phyloP scores from a whole-genome alignment of 345 rosid genomes.

The Clarkia xantiana region DNA sequence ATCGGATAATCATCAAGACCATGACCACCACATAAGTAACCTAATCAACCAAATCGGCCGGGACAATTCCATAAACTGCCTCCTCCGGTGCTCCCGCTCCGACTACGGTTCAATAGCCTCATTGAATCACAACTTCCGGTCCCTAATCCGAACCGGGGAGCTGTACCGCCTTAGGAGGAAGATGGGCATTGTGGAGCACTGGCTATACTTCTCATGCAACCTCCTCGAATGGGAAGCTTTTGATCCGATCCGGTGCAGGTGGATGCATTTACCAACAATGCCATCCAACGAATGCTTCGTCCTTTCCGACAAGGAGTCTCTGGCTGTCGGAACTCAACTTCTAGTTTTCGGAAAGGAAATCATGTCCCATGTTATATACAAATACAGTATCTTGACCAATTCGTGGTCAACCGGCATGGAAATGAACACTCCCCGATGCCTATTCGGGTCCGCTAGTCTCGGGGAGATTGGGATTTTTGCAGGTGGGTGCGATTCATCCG shows the following conservation, averaged over 20 bases:
- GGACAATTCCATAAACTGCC: constrained; percentile 49
- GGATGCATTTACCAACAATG: constrained; percentile 67
- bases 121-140: constrained; percentile 24
- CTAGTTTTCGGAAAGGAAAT: constrained; percentile 56
- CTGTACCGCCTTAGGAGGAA: constrained; percentile 33
- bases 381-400: constrained; percentile 36
- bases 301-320: constrained; percentile 48
- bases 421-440: constrained; percentile 53
- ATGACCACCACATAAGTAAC: constrained; percentile 20
- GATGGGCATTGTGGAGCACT: constrained; percentile 42
- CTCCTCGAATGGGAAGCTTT: constrained; percentile 67
- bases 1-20: constrained; percentile 6
- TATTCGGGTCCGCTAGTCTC: constrained; percentile 61
- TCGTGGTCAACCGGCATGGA: constrained; percentile 33
- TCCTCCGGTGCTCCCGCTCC: constrained; percentile 48
- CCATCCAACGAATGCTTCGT: constrained; percentile 32
- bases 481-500: constrained; percentile 55
- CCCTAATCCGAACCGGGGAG: constrained; percentile 33
- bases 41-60: constrained; percentile 48
- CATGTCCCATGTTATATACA: constrained; percentile 22
- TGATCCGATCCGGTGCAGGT: constrained; percentile 42
- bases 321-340: constrained; percentile 51
- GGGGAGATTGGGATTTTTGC: constrained; percentile 64
- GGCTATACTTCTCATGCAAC: constrained; percentile 73
- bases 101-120: constrained; percentile 34